These are phyloP conservation scores for Colletotrichum sp. DNA, from an alignment of 2,329 filamentous ascomycete species.

Conservation along the genomic window DNA sequence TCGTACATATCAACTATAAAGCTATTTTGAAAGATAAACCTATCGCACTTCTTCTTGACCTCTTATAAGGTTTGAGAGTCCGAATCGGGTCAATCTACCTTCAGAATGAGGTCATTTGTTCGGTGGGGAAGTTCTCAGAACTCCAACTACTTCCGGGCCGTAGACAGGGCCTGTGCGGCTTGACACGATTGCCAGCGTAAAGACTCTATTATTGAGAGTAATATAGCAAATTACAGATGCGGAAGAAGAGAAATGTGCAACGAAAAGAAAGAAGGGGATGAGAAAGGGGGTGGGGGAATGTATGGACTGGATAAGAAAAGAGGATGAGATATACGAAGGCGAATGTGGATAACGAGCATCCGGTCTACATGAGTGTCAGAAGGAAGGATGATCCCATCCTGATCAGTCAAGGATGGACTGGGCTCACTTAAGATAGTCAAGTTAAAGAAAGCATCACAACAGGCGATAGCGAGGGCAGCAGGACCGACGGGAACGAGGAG, in stretches of 20 bases:
- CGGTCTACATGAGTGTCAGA: neutral
- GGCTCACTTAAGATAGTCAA: neutral
- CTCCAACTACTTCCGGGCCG: neutral
- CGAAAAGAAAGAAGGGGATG: neutral
- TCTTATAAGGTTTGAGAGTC: too few relatives aligned
- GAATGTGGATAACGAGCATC: neutral
- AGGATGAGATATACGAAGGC: neutral
- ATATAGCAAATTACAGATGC: neutral
- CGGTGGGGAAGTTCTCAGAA: too few relatives aligned
- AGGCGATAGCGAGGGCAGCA: neutral
- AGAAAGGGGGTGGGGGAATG: neutral
- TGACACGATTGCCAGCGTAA: neutral
- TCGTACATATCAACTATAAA: too few relatives aligned
- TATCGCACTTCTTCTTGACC: too few relatives aligned
- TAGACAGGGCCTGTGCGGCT: neutral
- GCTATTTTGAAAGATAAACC: too few relatives aligned
- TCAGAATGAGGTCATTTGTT: too few relatives aligned
- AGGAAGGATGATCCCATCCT: neutral
- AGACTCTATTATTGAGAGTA: neutral
- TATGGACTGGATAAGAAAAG: neutral
- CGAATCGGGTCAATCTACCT: too few relatives aligned
- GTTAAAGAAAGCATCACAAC: neutral
- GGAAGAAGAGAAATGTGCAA: neutral
- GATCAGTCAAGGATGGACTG: neutral
- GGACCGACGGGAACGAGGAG: neutral